These are phyloP conservation scores for Kazachstania bromeliacearum DNA, from an alignment of 805 yeast genomes.

Conservation along the genomic window DNA sequence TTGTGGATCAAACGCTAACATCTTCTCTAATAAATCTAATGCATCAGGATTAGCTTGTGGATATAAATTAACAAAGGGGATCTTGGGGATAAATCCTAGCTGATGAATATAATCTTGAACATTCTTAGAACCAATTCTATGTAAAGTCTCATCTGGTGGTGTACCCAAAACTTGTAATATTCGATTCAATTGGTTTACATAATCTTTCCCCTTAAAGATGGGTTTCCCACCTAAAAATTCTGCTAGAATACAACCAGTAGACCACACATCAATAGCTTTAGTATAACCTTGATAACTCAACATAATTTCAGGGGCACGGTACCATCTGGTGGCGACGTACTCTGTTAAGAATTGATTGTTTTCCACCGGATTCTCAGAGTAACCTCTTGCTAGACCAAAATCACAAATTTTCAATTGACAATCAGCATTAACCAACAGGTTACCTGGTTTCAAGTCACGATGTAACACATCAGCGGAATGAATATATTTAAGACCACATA, in stretches of 20 bases:
- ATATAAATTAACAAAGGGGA: constrained; percentile 60
- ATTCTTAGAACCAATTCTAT: constrained; percentile 69
- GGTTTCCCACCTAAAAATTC: constrained; percentile 89
- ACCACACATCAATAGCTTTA: constrained; percentile 95
- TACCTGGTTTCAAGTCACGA: constrained; percentile 91
- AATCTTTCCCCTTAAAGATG: constrained; percentile 88
- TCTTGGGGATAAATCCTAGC: constrained; percentile 70
- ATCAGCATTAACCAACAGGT: constrained; percentile 85
- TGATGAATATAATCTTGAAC: constrained; percentile 89
- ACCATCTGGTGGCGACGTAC: constrained; percentile 98
- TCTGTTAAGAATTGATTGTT: constrained; percentile 94
- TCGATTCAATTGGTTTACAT: constrained; percentile 88
- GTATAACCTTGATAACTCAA: constrained; percentile 88
- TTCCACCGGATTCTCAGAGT: constrained; percentile 68
- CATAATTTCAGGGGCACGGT: constrained; percentile 97
- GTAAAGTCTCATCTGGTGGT: constrained; percentile 64
- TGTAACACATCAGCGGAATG: constrained; percentile 91
- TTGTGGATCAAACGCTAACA: constrained; percentile 82
- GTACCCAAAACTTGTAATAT: constrained; percentile 86
- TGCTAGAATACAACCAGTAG: constrained; percentile 94
- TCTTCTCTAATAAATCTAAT: constrained; percentile 62
- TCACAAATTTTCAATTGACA: constrained; percentile 95
- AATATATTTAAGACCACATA: constrained; percentile 82
- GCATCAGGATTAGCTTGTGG: constrained; percentile 87
- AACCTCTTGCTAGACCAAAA: constrained; percentile 92